phyloP scores from a whole-genome alignment of 1,284 basidiomycete species.

The Naganishia liquefaciens region DNA sequence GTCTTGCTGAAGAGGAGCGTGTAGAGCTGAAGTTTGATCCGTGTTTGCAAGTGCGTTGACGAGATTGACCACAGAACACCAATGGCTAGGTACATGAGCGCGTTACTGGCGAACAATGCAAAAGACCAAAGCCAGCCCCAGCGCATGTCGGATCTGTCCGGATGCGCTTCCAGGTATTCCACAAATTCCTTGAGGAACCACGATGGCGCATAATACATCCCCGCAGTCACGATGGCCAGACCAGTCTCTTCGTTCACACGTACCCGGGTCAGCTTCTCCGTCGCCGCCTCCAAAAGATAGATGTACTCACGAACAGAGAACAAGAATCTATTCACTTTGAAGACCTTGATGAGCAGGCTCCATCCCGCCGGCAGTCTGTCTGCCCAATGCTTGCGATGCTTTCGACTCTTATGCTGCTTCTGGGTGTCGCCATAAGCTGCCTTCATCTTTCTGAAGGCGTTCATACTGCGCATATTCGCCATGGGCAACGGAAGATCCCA shows the following conservation, averaged over 20 bases:
- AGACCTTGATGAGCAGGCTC: constrained; percentile 33
- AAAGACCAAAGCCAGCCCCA: constrained; percentile 56
- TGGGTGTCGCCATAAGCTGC: constrained; percentile 45
- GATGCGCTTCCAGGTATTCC: constrained; percentile 65
- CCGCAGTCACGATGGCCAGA: constrained; percentile 65
- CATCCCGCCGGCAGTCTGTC: constrained; percentile 32
- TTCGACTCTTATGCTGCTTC: constrained; percentile 34
- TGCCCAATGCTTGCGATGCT: background rate
- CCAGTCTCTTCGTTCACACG: constrained; percentile 54
- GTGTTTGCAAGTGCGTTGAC: constrained; percentile 50
- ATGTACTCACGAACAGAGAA: constrained; percentile 15
- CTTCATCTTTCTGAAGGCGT: constrained; percentile 44
- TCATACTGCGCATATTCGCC: constrained; percentile 59
- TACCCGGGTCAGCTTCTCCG: constrained; percentile 19
- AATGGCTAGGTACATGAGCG: constrained; percentile 58
- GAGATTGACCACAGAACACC: constrained; percentile 52
- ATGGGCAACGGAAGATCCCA: constrained; percentile 79
- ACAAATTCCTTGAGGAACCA: constrained; percentile 72
- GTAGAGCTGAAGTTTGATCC: constrained; percentile 78
- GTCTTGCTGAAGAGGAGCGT: constrained; percentile 85
- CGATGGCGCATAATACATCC: constrained; percentile 75
- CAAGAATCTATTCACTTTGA: constrained; percentile 27
- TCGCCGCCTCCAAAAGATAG: constrained; percentile 1
- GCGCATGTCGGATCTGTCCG: constrained; percentile 55
- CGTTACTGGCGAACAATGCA: constrained; percentile 68